These are phyloP conservation scores for Mortierella sp. DNA, from an alignment of 371 early-diverging fungal species.

Conservation along the genomic window DNA sequence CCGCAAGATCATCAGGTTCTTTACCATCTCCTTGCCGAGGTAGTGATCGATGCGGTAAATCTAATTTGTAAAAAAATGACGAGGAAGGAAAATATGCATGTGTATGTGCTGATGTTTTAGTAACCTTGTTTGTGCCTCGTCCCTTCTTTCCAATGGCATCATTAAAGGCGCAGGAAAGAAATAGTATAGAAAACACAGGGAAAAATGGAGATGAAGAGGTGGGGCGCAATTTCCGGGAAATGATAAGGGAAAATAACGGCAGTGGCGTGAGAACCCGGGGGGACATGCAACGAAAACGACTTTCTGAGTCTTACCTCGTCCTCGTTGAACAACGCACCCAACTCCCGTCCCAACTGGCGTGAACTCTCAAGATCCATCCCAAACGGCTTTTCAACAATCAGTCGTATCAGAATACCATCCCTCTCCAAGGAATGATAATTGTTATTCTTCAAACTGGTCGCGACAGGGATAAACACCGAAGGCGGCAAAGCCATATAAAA, in stretches of 20 bases:
- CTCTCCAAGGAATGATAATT: slow-evolving; percentile 61
- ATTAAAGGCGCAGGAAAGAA: background rate
- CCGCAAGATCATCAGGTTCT: slow-evolving; percentile 94
- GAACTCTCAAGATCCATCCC: slow-evolving; percentile 94
- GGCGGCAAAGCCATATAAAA: slow-evolving; percentile 99
- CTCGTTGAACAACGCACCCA: slow-evolving; percentile 86
- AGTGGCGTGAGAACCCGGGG: slow-evolving; percentile 6
- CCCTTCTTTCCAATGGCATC: background rate
- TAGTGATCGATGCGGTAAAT: slow-evolving; percentile 99
- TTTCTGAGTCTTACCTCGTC: slow-evolving; percentile 74
- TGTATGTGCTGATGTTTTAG: background rate
- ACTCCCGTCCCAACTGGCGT: slow-evolving; percentile 73
- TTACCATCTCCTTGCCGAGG: slow-evolving; percentile 99
- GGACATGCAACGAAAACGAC: background rate
- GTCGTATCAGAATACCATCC: slow-evolving; percentile 69
- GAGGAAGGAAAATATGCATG: background rate
- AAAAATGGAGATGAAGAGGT: background rate
- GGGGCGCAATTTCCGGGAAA: slow-evolving; percentile 1
- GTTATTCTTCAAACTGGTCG: slow-evolving; percentile 78
- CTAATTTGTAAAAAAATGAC: slow-evolving; percentile 55
- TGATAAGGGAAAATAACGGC: background rate
- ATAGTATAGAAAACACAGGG: background rate
- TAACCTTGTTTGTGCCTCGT: background rate
- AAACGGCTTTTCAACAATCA: slow-evolving; percentile 99
- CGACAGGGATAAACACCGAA: slow-evolving; percentile 91